A percentile compares a stretch with the other conserved stretches of the same genome.
phyloP scores from a whole-genome alignment of 257 asterid species.

The Parsonsia alboflavescens region DNA sequence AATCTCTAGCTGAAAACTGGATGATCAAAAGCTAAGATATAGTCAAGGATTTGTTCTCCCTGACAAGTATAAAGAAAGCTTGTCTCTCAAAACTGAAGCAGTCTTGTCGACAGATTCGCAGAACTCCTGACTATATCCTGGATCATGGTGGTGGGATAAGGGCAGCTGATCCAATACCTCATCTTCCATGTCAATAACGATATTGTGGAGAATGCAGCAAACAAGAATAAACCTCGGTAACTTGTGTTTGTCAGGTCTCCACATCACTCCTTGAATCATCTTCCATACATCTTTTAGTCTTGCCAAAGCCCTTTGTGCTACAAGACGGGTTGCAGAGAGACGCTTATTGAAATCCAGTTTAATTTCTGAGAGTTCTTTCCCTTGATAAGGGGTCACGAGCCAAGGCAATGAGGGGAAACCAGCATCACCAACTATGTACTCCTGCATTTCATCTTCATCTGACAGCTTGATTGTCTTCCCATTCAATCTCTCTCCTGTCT shows the following conservation, averaged over 20 bases:
- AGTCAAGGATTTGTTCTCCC: slow-evolving; percentile 25
- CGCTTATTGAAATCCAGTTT: slow-evolving; percentile 50
- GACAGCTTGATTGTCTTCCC: slow-evolving; percentile 29
- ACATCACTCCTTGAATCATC: slow-evolving; percentile 70
- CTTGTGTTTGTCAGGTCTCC: slow-evolving; percentile 90
- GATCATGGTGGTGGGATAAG: slow-evolving; percentile 42
- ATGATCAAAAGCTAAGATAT: neutral
- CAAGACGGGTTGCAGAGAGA: slow-evolving; percentile 37
- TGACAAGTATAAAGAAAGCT: slow-evolving; percentile 35
- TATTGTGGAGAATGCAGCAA: slow-evolving; percentile 89
- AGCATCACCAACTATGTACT: slow-evolving; percentile 62
- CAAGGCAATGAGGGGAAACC: slow-evolving; percentile 70
- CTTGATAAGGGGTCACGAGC: slow-evolving; percentile 77
- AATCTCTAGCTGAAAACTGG: neutral
- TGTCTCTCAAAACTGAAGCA: slow-evolving; percentile 50
- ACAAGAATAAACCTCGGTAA: slow-evolving; percentile 76
- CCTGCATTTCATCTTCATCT: slow-evolving; percentile 39
- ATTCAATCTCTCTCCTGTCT: slow-evolving; percentile 51
- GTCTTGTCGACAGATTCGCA: slow-evolving; percentile 45
- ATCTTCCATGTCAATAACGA: slow-evolving; percentile 72
- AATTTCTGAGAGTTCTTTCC: slow-evolving; percentile 32
- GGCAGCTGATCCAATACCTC: slow-evolving; percentile 32
- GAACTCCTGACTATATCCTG: slow-evolving; percentile 48
- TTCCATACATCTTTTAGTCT: slow-evolving; percentile 75
- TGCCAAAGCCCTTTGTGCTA: slow-evolving; percentile 54